Conservation (phyloP, 495 filamentous ascomycete genomes). For the Talaromyces ruber region DNA sequence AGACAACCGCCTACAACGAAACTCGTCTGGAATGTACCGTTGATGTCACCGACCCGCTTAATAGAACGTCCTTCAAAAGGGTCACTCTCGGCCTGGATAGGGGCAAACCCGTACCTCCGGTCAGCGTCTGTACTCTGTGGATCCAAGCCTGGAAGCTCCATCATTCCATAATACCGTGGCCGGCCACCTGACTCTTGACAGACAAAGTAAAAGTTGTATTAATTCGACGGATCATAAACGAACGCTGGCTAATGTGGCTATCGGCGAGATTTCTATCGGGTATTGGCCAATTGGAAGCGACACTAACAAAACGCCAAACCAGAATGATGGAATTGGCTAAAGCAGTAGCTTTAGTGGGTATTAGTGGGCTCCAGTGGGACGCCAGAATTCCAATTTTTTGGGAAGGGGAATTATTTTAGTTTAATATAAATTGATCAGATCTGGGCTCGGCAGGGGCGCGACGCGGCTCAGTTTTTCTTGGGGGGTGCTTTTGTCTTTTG, state of each 20-base stretch:
- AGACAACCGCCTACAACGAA: not conserved
- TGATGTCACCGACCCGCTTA: not conserved
- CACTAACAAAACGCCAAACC: constrained; percentile 4
- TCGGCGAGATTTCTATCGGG: not conserved
- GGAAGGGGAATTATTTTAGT: not conserved
- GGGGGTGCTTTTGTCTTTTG: not conserved
- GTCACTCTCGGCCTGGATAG: not conserved
- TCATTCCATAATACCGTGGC: not conserved
- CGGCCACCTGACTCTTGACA: not conserved
- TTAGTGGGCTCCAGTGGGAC: not conserved
- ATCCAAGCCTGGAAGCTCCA: not conserved
- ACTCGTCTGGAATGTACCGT: not conserved
- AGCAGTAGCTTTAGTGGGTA: not conserved
- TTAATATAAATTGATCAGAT: not conserved
- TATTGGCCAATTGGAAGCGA: not conserved
- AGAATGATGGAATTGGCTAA: constrained; percentile 1
- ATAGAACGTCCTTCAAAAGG: not conserved
- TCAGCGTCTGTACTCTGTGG: not conserved
- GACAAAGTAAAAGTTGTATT: not conserved
- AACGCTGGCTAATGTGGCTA: not conserved
- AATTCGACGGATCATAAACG: not conserved
- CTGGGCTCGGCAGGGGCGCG: not conserved
- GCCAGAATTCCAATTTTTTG: not conserved
- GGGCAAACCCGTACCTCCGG: not conserved
- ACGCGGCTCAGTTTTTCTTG: not conserved